Conservation (phyloP, 495 filamentous ascomycete genomes). For the Penicillium turbatum region DNA sequence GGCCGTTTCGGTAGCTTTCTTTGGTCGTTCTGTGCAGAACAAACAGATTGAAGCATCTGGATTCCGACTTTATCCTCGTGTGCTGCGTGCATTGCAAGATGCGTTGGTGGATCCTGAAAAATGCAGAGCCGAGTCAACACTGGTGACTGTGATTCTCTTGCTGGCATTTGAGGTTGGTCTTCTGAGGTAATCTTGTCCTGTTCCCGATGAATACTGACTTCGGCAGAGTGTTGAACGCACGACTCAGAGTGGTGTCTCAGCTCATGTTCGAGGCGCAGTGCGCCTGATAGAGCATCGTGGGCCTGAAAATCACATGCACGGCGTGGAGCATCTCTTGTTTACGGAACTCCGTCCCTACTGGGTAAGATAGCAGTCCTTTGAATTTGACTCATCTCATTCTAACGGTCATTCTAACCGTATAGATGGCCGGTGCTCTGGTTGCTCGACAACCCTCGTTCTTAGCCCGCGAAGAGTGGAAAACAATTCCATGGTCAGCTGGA, state of each 20-base stretch:
- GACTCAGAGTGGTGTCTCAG: slow-evolving; percentile 30
- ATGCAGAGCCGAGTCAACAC: slow-evolving; percentile 40
- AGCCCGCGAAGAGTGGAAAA: slow-evolving; percentile 41
- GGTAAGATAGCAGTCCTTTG: slow-evolving; percentile 22
- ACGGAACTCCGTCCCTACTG: slow-evolving; percentile 45
- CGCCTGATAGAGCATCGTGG: slow-evolving; percentile 45
- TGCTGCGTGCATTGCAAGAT: slow-evolving; percentile 38
- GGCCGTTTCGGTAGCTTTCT: slow-evolving; percentile 41
- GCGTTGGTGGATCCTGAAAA: slow-evolving; percentile 39
- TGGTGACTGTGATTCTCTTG: slow-evolving; percentile 42
- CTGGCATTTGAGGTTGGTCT: slow-evolving; percentile 40
- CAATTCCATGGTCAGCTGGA: slow-evolving; percentile 39
- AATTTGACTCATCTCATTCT: neutral
- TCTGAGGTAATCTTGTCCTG: neutral
- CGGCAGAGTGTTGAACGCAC: slow-evolving; percentile 41
- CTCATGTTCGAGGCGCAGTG: slow-evolving; percentile 41
- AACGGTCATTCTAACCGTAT: too few species aligned
- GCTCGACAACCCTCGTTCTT: slow-evolving; percentile 35
- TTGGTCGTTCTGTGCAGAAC: slow-evolving; percentile 38
- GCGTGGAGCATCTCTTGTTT: slow-evolving; percentile 43
- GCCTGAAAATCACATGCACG: slow-evolving; percentile 43
- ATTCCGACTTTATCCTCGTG: slow-evolving; percentile 37
- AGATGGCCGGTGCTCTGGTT: slow-evolving; percentile 31
- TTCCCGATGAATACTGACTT: slow-evolving; percentile 12
- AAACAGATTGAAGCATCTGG: slow-evolving; percentile 37